Evolutionary conservation across 192 early-diverging fungal genomes (phyloP), one percentile per base, ranked within the genome.

Genomic region (Coemansia sp.): DNA sequence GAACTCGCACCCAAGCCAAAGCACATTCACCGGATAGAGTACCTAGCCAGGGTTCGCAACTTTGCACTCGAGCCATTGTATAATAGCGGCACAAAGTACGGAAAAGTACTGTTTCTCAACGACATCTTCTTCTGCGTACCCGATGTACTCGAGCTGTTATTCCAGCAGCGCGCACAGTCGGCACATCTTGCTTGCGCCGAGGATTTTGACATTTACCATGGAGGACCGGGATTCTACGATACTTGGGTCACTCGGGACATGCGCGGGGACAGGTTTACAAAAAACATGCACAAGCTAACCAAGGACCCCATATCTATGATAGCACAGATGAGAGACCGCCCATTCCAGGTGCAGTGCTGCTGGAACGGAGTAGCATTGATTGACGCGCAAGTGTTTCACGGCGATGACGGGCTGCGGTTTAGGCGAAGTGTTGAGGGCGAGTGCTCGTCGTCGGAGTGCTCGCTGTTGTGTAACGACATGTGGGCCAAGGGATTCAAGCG

Each of bases 371-470:
- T 69, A 42, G 69, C 74, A 0, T 61, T 83, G 18, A 59, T 85
- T 20, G 70, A 78, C 45, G 67, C 80, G 14, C 59, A 2, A 3
- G 81, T 72, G 45, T 79, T 85, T 39, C 23, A 12, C 3, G 41
- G 58, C 6, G 26, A 59, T 31, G 14, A 47, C 12, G 62, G 35
- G 2, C 50, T 77, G 59, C 60, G 66, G 16, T 68, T 70, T 13
- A 41, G 73, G 16, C 69, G 79, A 11, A 65, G 67, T 50, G 45
- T 13, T 18, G 55, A 56, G 1, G 41, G 59, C 8, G 80, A 85
- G 62, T 85, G 83, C 48, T 74, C 75, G 31, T 80, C 83, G 16
- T 83, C 80, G 0, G 83, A 85, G 52, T 85, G 83, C 58, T 83
- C 80, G 50, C 64, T 83, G 16, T 28, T 85, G 42, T 79, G 76